phyloP scores from a whole-genome alignment of 2,329 filamentous ascomycete genomes.

The Plenodomus tracheiphilus region DNA sequence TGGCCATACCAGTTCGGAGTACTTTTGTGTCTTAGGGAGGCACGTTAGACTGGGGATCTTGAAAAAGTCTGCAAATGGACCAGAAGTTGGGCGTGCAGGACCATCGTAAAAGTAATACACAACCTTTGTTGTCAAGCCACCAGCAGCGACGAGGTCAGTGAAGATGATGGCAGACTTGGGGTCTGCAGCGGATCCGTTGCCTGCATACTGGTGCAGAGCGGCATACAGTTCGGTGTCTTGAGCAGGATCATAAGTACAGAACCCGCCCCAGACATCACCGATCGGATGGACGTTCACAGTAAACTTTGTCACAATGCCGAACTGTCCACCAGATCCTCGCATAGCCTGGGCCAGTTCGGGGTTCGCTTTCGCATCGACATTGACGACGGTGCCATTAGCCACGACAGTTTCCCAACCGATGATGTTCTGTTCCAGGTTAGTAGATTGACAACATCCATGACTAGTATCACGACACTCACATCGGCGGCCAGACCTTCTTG shows the following conservation, averaged over 20 bases:
- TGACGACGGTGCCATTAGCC: conserved; percentile 33
- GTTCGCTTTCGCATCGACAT: conserved; percentile 26
- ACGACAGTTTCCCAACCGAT: conserved; percentile 38
- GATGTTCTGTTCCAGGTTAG: conserved; percentile 25
- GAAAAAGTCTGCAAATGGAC: conserved; percentile 39
- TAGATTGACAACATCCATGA: neutral
- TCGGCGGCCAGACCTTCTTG: conserved; percentile 33
- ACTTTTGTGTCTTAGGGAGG: conserved; percentile 30
- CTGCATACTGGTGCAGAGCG: conserved; percentile 40
- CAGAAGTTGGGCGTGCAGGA: conserved; percentile 33
- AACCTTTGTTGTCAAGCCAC: conserved; percentile 9
- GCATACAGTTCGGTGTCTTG: conserved; percentile 36
- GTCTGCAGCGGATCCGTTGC: conserved; percentile 22
- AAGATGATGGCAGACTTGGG: conserved; percentile 30
- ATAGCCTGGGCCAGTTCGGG: conserved; percentile 41
- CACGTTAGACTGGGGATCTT: conserved; percentile 28
- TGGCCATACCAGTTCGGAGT: conserved; percentile 36
- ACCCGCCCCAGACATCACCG: conserved; percentile 46
- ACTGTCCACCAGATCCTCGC: conserved; percentile 29
- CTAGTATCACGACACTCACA: conserved; percentile 8
- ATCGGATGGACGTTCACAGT: conserved; percentile 25
- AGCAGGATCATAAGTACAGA: conserved; percentile 35
- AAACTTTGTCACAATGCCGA: conserved; percentile 34
- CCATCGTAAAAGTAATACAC: conserved; percentile 29
- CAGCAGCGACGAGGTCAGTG: conserved; percentile 13